These are phyloP conservation scores for Cadophora malorum DNA, from an alignment of 2,329 filamentous ascomycete species.

Conservation along the genomic window DNA sequence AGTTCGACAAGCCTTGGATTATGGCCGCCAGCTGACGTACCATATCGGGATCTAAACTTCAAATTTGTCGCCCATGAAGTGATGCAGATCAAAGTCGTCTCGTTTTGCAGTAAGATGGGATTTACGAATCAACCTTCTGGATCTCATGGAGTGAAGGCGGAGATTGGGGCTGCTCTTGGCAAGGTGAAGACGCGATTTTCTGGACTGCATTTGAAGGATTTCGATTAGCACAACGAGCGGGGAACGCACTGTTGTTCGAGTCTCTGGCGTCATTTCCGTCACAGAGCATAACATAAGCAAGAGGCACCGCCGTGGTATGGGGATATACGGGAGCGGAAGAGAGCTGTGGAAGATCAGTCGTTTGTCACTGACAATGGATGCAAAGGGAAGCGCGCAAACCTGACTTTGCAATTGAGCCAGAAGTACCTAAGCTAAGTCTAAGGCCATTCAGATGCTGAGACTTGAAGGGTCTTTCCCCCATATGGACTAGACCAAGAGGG, in stretches of 20 bases:
- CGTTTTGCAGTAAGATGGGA: slow-evolving; percentile 27
- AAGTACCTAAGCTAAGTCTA: neutral
- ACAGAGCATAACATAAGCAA: neutral
- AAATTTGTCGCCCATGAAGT: slow-evolving; percentile 21
- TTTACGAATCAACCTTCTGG: slow-evolving; percentile 25
- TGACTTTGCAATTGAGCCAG: neutral
- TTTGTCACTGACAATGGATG: neutral
- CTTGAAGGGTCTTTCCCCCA: neutral
- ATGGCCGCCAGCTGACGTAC: slow-evolving; percentile 26
- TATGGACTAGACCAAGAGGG: neutral
- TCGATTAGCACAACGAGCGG: slow-evolving; percentile 5
- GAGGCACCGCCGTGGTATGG: neutral
- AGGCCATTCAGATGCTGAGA: too few species aligned
- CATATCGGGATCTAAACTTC: slow-evolving; percentile 24
- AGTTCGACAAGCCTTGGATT: slow-evolving; percentile 23
- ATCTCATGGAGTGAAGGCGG: slow-evolving; percentile 28
- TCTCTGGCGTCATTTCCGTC: neutral
- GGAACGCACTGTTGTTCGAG: neutral
- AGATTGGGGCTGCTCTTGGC: slow-evolving; percentile 21
- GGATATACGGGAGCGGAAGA: neutral
- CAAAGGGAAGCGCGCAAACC: neutral
- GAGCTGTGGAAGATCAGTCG: neutral
- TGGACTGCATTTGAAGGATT: slow-evolving; percentile 27
- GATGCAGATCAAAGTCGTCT: slow-evolving; percentile 22
- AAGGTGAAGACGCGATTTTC: slow-evolving; percentile 24